Base-by-base conservation (phyloP, 495 filamentous ascomycete genomes). In the Aspergillus sparsus region DNA sequence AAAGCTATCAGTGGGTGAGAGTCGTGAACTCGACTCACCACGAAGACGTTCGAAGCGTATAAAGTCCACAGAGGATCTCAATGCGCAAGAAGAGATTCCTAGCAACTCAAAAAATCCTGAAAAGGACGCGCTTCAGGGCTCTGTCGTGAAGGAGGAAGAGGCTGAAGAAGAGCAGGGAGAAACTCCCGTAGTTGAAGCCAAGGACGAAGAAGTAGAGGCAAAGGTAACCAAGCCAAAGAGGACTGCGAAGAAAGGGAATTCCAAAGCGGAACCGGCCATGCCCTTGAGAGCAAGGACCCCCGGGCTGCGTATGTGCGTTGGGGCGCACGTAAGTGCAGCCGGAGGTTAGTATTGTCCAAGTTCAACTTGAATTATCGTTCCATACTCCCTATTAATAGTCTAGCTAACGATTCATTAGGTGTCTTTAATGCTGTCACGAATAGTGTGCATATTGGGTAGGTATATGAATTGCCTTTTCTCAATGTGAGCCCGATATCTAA, bases 401-500 rank as follows among this genome's bases (percentile, higher is more conserved):
- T 35, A 0, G 13, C 39, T 31, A 34, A 11, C 37, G 2, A 2
- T 8, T 10, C 50, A 45, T 9, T 65, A 91, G 89, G 93, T 16
- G 89, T 97, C 3, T 92, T 97, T 60, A 96, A 97, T 68, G 80
- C 93, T 0, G 83, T 97, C 56, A 80, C 81, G 7, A 97, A 97
- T 66, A 84, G 86, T 60, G 70, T 87, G 8, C 80, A 92, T 21
- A 92, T 97, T 60, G 92, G 84, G 82, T 83, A 65, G 61, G 60
- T 66, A 16, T 27, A 50, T 41, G 1, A 11, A 41, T n/a, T 41
- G 37, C n/a, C 9, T 41, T 41, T 41, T 41, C 45, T 21, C 5
- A 39, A 11, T 5, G 4, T 41, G 8, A 41, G 0, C 3, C 53
- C 16, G 16, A 35, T 9, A 7, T 31, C 49, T 16, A 11, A 51